Percentiles rank a stretch among this genome's conserved stretches.
phyloP scores from a whole-genome alignment of 2,329 filamentous ascomycete genomes.

The Colletotrichum shisoi region DNA sequence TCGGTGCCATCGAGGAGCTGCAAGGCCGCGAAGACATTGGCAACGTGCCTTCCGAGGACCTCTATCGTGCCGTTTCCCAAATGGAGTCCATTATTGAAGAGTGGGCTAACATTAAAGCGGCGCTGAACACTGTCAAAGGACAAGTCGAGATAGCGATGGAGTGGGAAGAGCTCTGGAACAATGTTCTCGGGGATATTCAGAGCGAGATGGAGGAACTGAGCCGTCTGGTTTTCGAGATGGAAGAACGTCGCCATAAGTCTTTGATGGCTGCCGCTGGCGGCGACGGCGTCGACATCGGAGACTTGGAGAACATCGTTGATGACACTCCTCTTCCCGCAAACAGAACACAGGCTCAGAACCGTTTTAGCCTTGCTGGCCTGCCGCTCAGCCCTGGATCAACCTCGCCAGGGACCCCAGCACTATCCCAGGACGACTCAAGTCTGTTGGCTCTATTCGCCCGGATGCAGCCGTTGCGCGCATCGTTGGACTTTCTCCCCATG shows the following conservation, averaged over 20 bases:
- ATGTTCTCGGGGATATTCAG: constrained; percentile 90
- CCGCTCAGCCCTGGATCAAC: constrained; percentile 64
- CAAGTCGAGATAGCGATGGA: constrained; percentile 99
- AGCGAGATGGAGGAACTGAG: constrained; percentile 81
- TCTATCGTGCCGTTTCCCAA: constrained; percentile 79
- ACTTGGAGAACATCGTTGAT: constrained; percentile 92
- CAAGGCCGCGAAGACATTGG: constrained; percentile 80
- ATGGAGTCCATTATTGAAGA: constrained; percentile 88
- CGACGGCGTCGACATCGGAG: constrained; percentile 79
- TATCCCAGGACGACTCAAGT: constrained; percentile 82
- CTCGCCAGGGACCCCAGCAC: constrained; percentile 65
- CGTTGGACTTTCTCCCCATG: constrained; percentile 96
- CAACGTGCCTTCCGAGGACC: constrained; percentile 72
- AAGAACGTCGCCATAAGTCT: constrained; percentile 88
- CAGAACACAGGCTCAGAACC: constrained; percentile 64
- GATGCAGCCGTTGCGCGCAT: constrained; percentile 92
- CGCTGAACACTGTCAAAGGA: constrained; percentile 79
- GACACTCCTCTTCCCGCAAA: constrained; percentile 71
- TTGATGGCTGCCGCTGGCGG: constrained; percentile 69
- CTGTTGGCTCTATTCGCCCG: constrained; percentile 89
- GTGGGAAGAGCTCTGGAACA: constrained; percentile 97
- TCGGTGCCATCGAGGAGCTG: constrained; percentile 90
- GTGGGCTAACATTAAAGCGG: constrained; percentile 82
- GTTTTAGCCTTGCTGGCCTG: constrained; percentile 73
- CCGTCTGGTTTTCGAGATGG: constrained; percentile 93